phyloP scores from a whole-genome alignment of 768 basidiomycete species.

The Kwoniella shandongensis region DNA sequence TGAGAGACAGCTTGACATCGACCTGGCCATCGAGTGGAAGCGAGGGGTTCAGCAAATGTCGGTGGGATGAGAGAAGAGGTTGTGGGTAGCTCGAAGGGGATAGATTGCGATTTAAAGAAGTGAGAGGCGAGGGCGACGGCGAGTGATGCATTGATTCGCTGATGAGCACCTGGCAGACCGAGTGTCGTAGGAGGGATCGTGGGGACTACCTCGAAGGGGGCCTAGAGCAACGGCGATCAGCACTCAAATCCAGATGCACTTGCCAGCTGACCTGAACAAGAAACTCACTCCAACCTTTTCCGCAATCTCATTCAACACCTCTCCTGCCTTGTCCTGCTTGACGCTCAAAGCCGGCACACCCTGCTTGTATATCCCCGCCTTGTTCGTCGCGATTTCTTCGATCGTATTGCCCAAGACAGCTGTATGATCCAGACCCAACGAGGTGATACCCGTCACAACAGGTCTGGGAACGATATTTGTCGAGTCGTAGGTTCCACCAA shows the following conservation, averaged over 20 bases:
- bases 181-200: conserved; percentile 58
- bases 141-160: conserved; percentile 80
- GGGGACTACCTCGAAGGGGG: conserved; percentile 64
- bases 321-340: conserved; percentile 64
- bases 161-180: conserved; percentile 82
- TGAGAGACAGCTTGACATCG: conserved; percentile 76
- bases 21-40: conserved; percentile 82
- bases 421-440: conserved; percentile 90
- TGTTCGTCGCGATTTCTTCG: conserved; percentile 87
- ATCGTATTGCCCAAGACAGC: conserved; percentile 83
- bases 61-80: conserved; percentile 56
- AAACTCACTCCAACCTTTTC: conserved; percentile 63
- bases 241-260: not conserved
- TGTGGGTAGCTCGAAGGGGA: conserved; percentile 11
- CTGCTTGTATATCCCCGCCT: conserved; percentile 93
- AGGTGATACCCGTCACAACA: conserved; percentile 82
- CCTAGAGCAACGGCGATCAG: conserved; percentile 5
- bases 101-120: conserved; percentile 60
- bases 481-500: conserved; percentile 90
- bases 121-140: conserved; percentile 70
- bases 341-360: conserved; percentile 84
- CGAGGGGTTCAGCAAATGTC: conserved; percentile 64
- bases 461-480: conserved; percentile 93
- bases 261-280: not conserved
- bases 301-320: conserved; percentile 68